Evolutionary conservation across 2,329 filamentous ascomycete species (phyloP).

Genomic region (Phialophora chinensis): DNA sequence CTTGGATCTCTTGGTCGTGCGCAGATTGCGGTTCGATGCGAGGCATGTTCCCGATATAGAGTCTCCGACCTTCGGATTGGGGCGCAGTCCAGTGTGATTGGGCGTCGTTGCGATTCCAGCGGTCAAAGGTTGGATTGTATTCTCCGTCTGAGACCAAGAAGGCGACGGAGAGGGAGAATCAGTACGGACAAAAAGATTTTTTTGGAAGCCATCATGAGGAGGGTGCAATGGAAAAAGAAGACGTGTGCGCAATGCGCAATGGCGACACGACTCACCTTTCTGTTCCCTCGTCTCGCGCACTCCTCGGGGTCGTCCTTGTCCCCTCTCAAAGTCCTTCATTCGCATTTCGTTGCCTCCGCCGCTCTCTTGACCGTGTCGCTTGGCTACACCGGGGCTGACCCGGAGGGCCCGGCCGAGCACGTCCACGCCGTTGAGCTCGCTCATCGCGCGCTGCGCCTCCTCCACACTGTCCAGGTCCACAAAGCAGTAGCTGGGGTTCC

Average conservation of each 20-base stretch:
- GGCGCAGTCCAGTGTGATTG: constrained; percentile 41
- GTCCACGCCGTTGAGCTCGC: constrained; percentile 59
- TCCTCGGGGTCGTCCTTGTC: constrained; percentile 6
- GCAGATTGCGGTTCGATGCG: constrained; percentile 51
- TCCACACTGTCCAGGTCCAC: constrained; percentile 67
- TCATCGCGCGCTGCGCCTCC: constrained; percentile 64
- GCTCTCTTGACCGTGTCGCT: constrained; percentile 15
- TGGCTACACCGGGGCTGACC: constrained; percentile 68
- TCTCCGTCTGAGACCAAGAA: constrained; percentile 21
- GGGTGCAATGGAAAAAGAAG: not conserved
- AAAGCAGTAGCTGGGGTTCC: constrained; percentile 78
- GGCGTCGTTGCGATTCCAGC: constrained; percentile 52
- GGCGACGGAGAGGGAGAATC: not conserved
- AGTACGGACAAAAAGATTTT: not conserved
- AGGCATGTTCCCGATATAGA: constrained; percentile 57
- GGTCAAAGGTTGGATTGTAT: constrained; percentile 45
- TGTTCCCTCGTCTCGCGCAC: constrained; percentile 28
- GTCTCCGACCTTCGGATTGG: constrained; percentile 47
- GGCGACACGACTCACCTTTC: constrained; percentile 24
- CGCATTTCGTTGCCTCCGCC: constrained; percentile 25
- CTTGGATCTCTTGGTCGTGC: constrained; percentile 51
- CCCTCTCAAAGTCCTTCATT: constrained; percentile 30
- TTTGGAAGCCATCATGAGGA: not conserved
- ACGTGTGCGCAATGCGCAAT: not conserved
- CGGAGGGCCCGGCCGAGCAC: constrained; percentile 66